Evolutionary conservation across 2,329 filamentous ascomycete species (phyloP).

Genomic region (Epichloe coenophiala): DNA sequence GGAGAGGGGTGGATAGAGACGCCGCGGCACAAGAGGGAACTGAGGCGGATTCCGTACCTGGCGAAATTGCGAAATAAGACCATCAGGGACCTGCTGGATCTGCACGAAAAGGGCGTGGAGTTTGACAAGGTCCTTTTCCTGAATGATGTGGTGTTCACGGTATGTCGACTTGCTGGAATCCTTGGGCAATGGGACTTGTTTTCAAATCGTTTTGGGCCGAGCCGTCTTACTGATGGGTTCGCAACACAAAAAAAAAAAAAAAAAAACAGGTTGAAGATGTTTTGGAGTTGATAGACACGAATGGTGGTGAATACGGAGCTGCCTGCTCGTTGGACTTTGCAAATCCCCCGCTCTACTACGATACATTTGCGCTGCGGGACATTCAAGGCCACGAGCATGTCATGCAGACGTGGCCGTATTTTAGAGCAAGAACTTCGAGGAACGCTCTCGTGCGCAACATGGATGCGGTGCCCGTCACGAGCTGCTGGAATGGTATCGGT

Average conservation of each 20-base stretch:
- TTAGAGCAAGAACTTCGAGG: slow-evolving; percentile 35
- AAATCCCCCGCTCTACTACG: slow-evolving; percentile 40
- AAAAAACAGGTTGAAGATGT: slow-evolving; percentile 36
- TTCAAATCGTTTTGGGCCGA: too few relatives aligned
- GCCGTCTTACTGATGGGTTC: not conserved
- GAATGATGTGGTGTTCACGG: slow-evolving; percentile 50
- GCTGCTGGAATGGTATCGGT: slow-evolving; percentile 34
- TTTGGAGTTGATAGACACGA: slow-evolving; percentile 40
- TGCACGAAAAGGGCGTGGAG: slow-evolving; percentile 32
- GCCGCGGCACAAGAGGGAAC: slow-evolving; percentile 35
- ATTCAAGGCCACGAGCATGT: slow-evolving; percentile 33
- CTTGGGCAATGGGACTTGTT: not conserved
- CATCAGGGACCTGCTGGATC: slow-evolving; percentile 42
- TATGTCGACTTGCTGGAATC: slow-evolving; percentile 12
- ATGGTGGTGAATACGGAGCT: slow-evolving; percentile 44
- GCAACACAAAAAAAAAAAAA: too few relatives aligned
- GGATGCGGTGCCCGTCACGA: slow-evolving; percentile 30
- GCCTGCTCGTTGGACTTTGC: slow-evolving; percentile 49
- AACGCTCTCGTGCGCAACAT: slow-evolving; percentile 35
- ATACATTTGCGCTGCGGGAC: slow-evolving; percentile 50
- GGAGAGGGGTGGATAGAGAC: slow-evolving; percentile 51
- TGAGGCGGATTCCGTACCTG: slow-evolving; percentile 56
- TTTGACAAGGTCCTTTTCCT: slow-evolving; percentile 49
- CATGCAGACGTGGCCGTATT: slow-evolving; percentile 47
- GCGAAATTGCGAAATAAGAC: slow-evolving; percentile 49